Conservation (phyloP, 2,329 filamentous ascomycete species). For the Aureobasidium sp. region DNA sequence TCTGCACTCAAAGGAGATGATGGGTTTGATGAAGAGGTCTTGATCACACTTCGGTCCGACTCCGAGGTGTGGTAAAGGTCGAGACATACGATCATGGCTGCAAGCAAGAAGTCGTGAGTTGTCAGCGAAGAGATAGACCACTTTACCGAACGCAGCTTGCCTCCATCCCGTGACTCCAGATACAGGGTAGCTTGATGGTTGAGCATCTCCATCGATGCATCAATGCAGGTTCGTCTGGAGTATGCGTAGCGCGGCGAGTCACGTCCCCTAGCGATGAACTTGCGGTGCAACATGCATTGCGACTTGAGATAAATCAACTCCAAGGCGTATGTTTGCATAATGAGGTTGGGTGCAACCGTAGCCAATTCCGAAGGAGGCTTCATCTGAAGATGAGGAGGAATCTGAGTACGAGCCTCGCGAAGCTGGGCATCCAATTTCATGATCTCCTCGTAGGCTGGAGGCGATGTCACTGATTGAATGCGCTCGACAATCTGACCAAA, state of each 20-base stretch:
- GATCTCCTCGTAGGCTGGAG: constrained; percentile 51
- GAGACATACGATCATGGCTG: constrained; percentile 74
- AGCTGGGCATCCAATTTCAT: constrained; percentile 54
- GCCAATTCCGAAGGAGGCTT: constrained; percentile 3
- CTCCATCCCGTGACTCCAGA: constrained; percentile 63
- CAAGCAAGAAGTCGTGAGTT: constrained; percentile 77
- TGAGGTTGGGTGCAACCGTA: constrained; percentile 46
- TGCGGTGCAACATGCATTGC: constrained; percentile 79
- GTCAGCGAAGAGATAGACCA: constrained; percentile 75
- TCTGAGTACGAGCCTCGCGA: constrained; percentile 52
- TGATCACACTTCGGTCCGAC: constrained; percentile 32
- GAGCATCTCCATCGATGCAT: constrained; percentile 76
- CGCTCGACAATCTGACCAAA: constrained; percentile 65
- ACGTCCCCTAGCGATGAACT: constrained; percentile 71
- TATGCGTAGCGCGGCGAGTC: constrained; percentile 76
- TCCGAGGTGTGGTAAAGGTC: constrained; percentile 67
- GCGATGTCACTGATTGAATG: constrained; percentile 55
- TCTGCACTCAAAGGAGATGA: constrained; percentile 27
- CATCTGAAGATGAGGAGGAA: constrained; percentile 74
- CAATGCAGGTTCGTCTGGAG: constrained; percentile 75
- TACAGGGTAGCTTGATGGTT: constrained; percentile 69
- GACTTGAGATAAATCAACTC: constrained; percentile 85
- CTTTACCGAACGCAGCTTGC: constrained; percentile 63
- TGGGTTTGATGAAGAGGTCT: constrained; percentile 18
- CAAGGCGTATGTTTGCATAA: constrained; percentile 77